Evolutionary conservation across 2,329 filamentous ascomycete species (phyloP), one percentile per base, ranked within the genome.

Genomic region (Aspergillus clavatus): DNA sequence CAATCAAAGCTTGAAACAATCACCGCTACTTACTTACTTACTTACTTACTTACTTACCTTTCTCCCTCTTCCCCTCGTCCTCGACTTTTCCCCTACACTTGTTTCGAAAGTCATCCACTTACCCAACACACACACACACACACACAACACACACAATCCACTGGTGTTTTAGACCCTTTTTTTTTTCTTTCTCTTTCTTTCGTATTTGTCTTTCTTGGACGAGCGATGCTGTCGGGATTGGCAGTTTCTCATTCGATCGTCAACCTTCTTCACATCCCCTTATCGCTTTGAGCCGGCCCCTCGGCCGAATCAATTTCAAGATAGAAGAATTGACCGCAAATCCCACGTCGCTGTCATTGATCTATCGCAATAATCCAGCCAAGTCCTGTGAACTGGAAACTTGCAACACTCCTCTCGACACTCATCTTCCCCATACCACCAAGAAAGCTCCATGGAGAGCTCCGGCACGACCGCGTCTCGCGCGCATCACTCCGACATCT

Each of bases 371-470:
- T n/a, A n/a, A n/a, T n/a, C n/a, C n/a, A n/a, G n/a, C n/a, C n/a
- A n/a, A n/a, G n/a, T n/a, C n/a, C n/a, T n/a, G n/a, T n/a, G n/a
- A n/a, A n/a, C n/a, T n/a, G n/a, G n/a, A n/a, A n/a, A n/a, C n/a
- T n/a, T n/a, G n/a, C n/a, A n/a, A n/a, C n/a, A n/a, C n/a, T n/a
- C 16, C 10, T 18, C 3, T 14, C 10, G 22, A 28, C n/a, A n/a
- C n/a, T n/a, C n/a, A 36, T 19, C 33, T 22, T 21, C n/a, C 35
- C 12, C 33, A 7, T 36, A 47, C 35, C 14, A 28, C 28, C 16
- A 33, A 16, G 7, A n/a, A 43, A 43, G 38, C 42, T 43, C 35
- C 40, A 66, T 66, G 57, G 56, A 62, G n/a, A 46, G 29, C 37
- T 47, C 56, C 42, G 55, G 59, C 35, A 42, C 51, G 37, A 44